Conservation (phyloP, 495 filamentous ascomycete genomes). For the Thermothielavioides terrestris region DNA sequence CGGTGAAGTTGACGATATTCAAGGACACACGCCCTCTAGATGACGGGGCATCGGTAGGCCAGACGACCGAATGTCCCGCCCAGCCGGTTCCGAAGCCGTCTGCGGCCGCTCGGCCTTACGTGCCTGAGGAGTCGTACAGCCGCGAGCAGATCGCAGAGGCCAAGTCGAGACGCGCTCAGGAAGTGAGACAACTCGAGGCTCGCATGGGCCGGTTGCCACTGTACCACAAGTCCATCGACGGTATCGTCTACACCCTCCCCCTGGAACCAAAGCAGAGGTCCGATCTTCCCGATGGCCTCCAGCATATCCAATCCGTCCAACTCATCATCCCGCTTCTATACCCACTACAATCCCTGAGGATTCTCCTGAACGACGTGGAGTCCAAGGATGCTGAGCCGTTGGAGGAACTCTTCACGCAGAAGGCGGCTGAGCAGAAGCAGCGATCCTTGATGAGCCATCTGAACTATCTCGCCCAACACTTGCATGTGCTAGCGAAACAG, state of each 20-base stretch:
- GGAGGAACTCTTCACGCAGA: slow-evolving; percentile 56
- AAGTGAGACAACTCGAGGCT: slow-evolving; percentile 68
- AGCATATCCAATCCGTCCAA: slow-evolving; percentile 53
- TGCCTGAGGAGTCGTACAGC: slow-evolving; percentile 40
- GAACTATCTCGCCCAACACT: slow-evolving; percentile 69
- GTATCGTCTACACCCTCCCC: slow-evolving; percentile 61
- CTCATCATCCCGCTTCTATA: slow-evolving; percentile 67
- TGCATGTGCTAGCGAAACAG: slow-evolving; percentile 58
- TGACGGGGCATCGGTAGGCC: not conserved
- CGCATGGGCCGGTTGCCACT: slow-evolving; percentile 60
- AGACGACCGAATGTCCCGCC: slow-evolving; percentile 30
- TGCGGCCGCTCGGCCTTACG: slow-evolving; percentile 19
- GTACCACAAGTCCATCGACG: slow-evolving; percentile 65
- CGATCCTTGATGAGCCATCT: slow-evolving; percentile 63
- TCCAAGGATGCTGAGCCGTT: slow-evolving; percentile 51
- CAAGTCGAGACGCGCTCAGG: slow-evolving; percentile 52
- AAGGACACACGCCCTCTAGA: slow-evolving; percentile 39
- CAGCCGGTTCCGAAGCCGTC: slow-evolving; percentile 39
- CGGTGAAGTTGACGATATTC: slow-evolving; percentile 69
- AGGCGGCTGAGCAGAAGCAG: slow-evolving; percentile 46
- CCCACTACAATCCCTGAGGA: slow-evolving; percentile 57
- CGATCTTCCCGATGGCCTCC: slow-evolving; percentile 55
- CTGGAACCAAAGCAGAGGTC: slow-evolving; percentile 56
- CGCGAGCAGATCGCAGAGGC: slow-evolving; percentile 52
- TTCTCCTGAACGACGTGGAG: slow-evolving; percentile 57